Conservation (phyloP, 1,284 basidiomycete genomes). For the Neotropicomus parvogracilis region DNA sequence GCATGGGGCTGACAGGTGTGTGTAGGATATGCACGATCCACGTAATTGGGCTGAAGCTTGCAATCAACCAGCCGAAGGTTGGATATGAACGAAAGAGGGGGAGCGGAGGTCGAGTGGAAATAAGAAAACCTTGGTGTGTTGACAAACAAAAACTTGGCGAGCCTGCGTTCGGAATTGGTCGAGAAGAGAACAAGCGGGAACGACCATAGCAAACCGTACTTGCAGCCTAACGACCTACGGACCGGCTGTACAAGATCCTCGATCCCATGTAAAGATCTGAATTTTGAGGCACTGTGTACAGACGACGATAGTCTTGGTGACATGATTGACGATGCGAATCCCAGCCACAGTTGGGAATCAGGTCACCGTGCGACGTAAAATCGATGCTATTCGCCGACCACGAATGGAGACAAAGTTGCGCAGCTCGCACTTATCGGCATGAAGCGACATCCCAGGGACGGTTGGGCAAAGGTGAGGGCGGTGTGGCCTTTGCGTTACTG, state of each 20-base stretch:
- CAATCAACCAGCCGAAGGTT: conserved; percentile 23
- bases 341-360: conserved; percentile 34
- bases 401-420: conserved; percentile 58
- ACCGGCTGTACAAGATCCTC: conserved; percentile 53
- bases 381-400: conserved; percentile 35
- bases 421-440: conserved; percentile 15
- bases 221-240: conserved; percentile 56
- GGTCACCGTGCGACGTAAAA: conserved; percentile 11
- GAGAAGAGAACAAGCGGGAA: conserved; percentile 11
- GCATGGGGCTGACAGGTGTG: conserved; percentile 13
- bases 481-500: conserved; percentile 20
- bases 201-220: conserved; percentile 39
- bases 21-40: conserved; percentile 22
- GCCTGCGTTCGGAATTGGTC: conserved; percentile 10
- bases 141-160: conserved; percentile 8
- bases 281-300: conserved; percentile 57
- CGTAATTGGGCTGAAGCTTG: conserved; percentile 28
- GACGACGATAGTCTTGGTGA: conserved; percentile 61
- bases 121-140: conserved; percentile 13
- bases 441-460: conserved; percentile 19
- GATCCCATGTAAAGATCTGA: conserved; percentile 53
- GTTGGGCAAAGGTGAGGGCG: conserved; percentile 8
- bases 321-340: conserved; percentile 52
- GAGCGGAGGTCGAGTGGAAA: conserved; percentile 25
- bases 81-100: conserved; percentile 1